A percentile compares a stretch with the other conserved stretches of the same genome.
phyloP scores from a whole-genome alignment of 441 rosid species.

The Pelargonium australe region DNA sequence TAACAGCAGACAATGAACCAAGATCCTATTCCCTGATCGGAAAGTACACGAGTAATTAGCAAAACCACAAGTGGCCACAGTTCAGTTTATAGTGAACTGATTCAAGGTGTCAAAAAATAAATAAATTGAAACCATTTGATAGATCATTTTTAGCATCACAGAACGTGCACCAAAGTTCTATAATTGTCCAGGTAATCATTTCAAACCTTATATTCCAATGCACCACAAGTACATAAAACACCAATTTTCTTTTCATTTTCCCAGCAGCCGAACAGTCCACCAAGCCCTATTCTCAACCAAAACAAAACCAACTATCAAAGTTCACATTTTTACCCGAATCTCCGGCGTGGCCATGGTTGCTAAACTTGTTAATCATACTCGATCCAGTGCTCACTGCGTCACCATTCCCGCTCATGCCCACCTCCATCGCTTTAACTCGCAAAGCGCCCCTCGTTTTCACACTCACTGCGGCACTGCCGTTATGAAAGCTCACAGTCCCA shows the following conservation, averaged over 20 bases:
- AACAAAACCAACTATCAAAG: neutral
- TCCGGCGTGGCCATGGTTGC: neutral
- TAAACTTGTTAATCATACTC: neutral
- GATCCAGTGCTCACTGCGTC: neutral
- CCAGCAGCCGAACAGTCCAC: neutral
- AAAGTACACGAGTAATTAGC: neutral
- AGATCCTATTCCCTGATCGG: neutral
- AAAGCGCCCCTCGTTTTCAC: neutral
- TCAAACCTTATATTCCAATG: neutral
- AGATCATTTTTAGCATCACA: neutral
- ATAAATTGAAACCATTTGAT: neutral
- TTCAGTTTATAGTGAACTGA: neutral
- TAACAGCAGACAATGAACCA: constrained; percentile 42
- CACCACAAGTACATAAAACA: neutral
- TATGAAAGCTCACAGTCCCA: neutral
- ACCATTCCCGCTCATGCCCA: neutral
- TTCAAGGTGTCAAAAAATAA: neutral
- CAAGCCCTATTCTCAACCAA: neutral
- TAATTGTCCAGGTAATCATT: neutral
- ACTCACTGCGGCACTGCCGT: neutral
- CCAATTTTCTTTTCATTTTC: neutral
- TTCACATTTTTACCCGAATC: constrained; percentile 3
- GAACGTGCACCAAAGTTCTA: no score
- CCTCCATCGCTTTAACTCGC: neutral
- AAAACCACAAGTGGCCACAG: neutral